These are phyloP conservation scores for Ampelocalamus luodianensis DNA, from an alignment of 176 grass and related monocot species.

Conservation along the genomic window DNA sequence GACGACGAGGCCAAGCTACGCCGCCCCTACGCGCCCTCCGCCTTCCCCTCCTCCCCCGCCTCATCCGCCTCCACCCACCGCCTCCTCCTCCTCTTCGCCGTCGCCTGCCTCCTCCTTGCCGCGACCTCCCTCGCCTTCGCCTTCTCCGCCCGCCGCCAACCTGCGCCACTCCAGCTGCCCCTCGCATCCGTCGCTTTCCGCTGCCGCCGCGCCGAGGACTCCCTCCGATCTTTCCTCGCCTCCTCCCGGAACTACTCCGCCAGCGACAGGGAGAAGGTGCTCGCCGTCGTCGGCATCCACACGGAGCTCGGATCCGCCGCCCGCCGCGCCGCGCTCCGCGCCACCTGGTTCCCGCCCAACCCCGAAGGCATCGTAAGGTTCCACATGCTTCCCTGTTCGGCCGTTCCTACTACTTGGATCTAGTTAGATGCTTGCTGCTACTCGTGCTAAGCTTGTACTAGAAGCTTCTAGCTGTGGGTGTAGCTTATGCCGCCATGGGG, in stretches of 20 bases:
- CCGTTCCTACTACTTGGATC: constrained; percentile 40
- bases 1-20: constrained; percentile 74
- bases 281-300: constrained; percentile 81
- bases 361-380: constrained; percentile 84
- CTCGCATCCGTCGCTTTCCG: constrained; percentile 54
- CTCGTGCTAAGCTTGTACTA: not conserved
- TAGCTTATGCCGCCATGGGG: constrained; percentile 7
- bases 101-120: constrained; percentile 62
- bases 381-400: constrained; percentile 35
- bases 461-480: constrained; percentile 23
- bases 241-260: constrained; percentile 45
- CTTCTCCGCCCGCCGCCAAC: constrained; percentile 37
- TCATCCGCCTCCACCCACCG: constrained; percentile 33
- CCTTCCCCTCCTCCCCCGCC: constrained; percentile 8
- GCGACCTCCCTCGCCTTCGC: constrained; percentile 58
- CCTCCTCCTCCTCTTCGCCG: constrained; percentile 62
- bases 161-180: constrained; percentile 31
- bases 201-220: constrained; percentile 82
- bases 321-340: constrained; percentile 65
- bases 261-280: constrained; percentile 66
- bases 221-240: constrained; percentile 69
- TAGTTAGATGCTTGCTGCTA: constrained; percentile 25
- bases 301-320: constrained; percentile 68
- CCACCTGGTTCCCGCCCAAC: constrained; percentile 89
- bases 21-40: constrained; percentile 45